Conservation (phyloP, 169 alveolate species). For the Eimeria tenella region DNA sequence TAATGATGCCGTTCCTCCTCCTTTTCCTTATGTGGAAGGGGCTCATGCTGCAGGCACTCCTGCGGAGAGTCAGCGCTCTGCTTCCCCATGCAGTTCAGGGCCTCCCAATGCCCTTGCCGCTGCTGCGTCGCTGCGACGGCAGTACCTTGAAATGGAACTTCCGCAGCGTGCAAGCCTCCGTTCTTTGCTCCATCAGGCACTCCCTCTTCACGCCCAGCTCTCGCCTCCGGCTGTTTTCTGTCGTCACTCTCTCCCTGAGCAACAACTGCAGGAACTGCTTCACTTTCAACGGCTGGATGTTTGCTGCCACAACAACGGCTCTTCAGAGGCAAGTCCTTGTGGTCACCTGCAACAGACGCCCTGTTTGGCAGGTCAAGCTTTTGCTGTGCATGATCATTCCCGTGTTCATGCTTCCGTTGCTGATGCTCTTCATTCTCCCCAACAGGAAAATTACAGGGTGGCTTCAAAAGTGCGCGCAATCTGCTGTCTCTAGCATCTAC, state of each 20-base stretch:
- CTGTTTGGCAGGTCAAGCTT: not conserved
- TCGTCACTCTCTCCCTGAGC: slow-evolving; percentile 2
- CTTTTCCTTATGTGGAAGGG: not conserved
- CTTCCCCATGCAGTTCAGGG: not conserved
- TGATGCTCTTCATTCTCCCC: slow-evolving; percentile 6
- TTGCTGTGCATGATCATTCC: not conserved
- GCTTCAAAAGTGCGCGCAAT: slow-evolving; percentile 9
- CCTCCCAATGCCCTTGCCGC: slow-evolving; percentile 27
- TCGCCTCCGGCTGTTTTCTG: not conserved
- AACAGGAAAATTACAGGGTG: not conserved
- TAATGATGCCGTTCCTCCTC: slow-evolving; percentile 8
- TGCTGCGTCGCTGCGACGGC: not conserved
- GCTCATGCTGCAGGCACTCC: slow-evolving; percentile 21
- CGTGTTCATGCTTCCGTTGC: slow-evolving; percentile 21
- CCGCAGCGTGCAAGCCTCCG: not conserved
- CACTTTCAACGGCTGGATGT: not conserved
- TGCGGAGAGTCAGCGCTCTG: not conserved
- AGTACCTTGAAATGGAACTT: not conserved
- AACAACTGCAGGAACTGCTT: not conserved
- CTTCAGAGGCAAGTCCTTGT: not conserved
- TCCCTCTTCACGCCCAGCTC: not conserved
- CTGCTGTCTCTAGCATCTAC: slow-evolving; percentile 5
- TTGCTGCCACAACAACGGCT: not conserved
- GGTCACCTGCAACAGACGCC: not conserved
- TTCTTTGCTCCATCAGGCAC: not conserved